Evolutionary conservation across 305 asterid genomes (phyloP).

Genomic region (Vinca major): DNA sequence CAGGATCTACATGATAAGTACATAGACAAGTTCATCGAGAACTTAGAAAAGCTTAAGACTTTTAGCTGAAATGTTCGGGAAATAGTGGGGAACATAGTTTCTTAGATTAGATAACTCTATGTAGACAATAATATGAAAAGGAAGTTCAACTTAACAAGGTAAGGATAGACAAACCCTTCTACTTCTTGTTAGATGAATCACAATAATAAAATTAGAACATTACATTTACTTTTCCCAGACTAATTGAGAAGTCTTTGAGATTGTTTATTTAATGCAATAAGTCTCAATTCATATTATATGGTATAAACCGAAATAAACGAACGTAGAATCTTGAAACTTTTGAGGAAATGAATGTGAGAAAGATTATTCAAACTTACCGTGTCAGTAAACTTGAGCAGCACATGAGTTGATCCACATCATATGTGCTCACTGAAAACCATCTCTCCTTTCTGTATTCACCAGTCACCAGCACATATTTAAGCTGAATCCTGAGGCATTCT

Average conservation of each 20-base stretch:
- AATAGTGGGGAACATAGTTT: background rate
- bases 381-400: background rate
- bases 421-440: too few relatives aligned
- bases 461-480: background rate
- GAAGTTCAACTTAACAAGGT: background rate
- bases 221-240: background rate
- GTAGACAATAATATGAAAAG: background rate
- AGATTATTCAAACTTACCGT: background rate
- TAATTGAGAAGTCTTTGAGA: background rate
- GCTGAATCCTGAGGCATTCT: background rate
- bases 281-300: background rate
- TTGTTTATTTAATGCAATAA: background rate
- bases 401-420: background rate
- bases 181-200: background rate
- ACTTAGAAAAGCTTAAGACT: conserved; percentile 11
- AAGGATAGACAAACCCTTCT: background rate
- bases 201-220: background rate
- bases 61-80: background rate
- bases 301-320: background rate
- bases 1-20: conserved; percentile 23
- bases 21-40: conserved; percentile 25
- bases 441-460: too few relatives aligned
- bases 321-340: background rate
- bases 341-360: background rate
- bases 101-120: background rate